phyloP scores from a whole-genome alignment of 805 yeast genomes.

The Candida krabiensis region DNA sequence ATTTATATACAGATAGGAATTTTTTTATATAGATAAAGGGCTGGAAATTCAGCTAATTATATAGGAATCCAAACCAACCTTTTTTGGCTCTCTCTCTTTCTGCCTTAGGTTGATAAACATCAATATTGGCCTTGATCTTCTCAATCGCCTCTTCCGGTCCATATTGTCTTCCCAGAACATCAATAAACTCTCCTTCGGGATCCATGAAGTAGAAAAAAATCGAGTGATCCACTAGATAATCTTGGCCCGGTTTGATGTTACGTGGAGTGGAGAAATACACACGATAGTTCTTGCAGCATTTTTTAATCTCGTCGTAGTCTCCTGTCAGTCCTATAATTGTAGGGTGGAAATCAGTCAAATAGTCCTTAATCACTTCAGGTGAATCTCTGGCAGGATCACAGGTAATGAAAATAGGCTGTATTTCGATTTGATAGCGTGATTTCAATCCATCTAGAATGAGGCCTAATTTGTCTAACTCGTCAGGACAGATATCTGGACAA shows the following conservation, averaged over 20 bases:
- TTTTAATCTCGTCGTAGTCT: slow-evolving; percentile 78
- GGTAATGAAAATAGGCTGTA: slow-evolving; percentile 90
- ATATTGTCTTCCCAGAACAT: slow-evolving; percentile 90
- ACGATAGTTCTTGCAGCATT: slow-evolving; percentile 83
- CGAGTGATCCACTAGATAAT: slow-evolving; percentile 95
- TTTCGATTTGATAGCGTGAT: slow-evolving; percentile 47
- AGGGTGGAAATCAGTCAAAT: slow-evolving; percentile 87
- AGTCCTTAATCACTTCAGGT: slow-evolving; percentile 80
- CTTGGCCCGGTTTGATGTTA: slow-evolving; percentile 91
- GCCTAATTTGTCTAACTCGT: slow-evolving; percentile 91
- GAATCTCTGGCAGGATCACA: slow-evolving; percentile 97
- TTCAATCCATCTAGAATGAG: slow-evolving; percentile 64
- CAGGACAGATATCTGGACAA: slow-evolving; percentile 99
- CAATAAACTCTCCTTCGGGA: slow-evolving; percentile 95
- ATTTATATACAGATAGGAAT: background rate
- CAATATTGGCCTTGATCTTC: slow-evolving; percentile 73
- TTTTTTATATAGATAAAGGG: too few relatives aligned
- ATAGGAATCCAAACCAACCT: slow-evolving; percentile 59
- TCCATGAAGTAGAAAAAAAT: slow-evolving; percentile 97
- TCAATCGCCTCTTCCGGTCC: slow-evolving; percentile 75
- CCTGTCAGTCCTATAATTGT: slow-evolving; percentile 91
- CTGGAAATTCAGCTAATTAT: slow-evolving; percentile 37
- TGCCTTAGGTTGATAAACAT: slow-evolving; percentile 69
- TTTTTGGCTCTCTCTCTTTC: slow-evolving; percentile 66
- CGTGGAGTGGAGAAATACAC: slow-evolving; percentile 98